Evolutionary conservation across 202 grass and related monocot genomes (phyloP).

Genomic region (Carex arenaria): DNA sequence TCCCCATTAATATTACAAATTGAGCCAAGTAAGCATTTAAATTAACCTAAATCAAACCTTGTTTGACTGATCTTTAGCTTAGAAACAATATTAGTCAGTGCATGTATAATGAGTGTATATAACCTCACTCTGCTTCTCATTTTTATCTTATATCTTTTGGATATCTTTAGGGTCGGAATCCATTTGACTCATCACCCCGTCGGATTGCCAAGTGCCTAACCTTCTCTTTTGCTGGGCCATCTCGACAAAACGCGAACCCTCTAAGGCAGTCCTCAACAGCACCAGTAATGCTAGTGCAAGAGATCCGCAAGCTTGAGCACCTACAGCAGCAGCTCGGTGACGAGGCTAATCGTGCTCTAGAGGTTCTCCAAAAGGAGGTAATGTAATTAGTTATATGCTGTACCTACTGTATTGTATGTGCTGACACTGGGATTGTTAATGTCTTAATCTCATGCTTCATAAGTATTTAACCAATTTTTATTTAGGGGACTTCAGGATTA

Average conservation of each 20-base stretch:
- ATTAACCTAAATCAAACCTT: background rate
- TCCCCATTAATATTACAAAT: background rate
- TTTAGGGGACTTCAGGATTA: no score
- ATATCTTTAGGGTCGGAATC: conserved; percentile 60
- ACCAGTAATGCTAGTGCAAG: conserved; percentile 78
- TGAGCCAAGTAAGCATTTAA: background rate
- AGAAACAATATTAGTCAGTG: background rate
- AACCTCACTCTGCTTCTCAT: background rate
- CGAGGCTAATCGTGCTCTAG: conserved; percentile 85
- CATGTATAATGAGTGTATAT: background rate
- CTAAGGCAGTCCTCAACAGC: conserved; percentile 83
- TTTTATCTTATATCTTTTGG: background rate
- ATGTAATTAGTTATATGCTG: background rate
- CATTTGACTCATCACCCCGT: conserved; percentile 54
- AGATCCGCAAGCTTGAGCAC: conserved; percentile 97
- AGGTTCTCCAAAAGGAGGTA: conserved; percentile 87
- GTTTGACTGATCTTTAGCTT: background rate
- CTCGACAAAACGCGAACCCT: conserved; percentile 34
- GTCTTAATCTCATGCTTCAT: no score
- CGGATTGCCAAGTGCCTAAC: conserved; percentile 66
- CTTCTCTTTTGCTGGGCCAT: conserved; percentile 66
- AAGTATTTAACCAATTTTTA: no score
- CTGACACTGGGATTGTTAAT: background rate
- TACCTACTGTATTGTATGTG: background rate
- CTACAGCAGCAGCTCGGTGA: conserved; percentile 83